Conservation (phyloP, 139 green algal species). For the Cymbomonas tetramitiformis region DNA sequence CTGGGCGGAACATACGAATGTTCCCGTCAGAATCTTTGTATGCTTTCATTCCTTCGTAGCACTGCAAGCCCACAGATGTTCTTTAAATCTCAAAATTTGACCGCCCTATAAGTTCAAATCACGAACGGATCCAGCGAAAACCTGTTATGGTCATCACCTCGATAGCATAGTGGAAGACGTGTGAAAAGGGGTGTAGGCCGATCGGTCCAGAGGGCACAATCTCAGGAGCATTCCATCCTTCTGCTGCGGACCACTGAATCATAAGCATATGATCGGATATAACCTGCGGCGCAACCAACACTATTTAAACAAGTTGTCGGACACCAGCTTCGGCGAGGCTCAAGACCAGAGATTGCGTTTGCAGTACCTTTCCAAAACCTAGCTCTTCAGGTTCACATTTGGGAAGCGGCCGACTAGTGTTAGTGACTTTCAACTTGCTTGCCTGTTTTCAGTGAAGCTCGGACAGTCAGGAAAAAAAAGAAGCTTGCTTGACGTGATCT, state of each 20-base stretch:
- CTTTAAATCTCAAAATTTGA: no score
- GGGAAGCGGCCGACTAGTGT: background rate
- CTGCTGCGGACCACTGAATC: slow-evolving; percentile 27
- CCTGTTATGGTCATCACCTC: no score
- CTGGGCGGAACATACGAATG: slow-evolving; percentile 52
- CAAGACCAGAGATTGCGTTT: no score
- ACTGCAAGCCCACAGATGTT: no score
- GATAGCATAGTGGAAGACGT: slow-evolving; percentile 36
- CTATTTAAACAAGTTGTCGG: no score
- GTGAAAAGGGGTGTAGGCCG: slow-evolving; percentile 44
- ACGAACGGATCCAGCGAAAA: no score
- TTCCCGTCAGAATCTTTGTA: slow-evolving; percentile 20
- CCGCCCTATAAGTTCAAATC: no score
- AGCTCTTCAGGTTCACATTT: slow-evolving; percentile 4
- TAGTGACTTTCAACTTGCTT: background rate
- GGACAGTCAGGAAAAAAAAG: no score
- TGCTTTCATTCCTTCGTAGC: slow-evolving; percentile 38
- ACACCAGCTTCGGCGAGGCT: no score
- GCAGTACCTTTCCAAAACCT: slow-evolving; percentile 10
- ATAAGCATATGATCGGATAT: slow-evolving; percentile 58
- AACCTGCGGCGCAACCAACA: background rate
- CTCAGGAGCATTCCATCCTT: slow-evolving; percentile 44
- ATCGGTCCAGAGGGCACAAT: slow-evolving; percentile 43
- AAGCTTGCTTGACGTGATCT: no score
- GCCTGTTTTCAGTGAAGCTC: no score